Conservation (phyloP, 257 asterid genomes). For the Ophiorrhiza pumila region DNA sequence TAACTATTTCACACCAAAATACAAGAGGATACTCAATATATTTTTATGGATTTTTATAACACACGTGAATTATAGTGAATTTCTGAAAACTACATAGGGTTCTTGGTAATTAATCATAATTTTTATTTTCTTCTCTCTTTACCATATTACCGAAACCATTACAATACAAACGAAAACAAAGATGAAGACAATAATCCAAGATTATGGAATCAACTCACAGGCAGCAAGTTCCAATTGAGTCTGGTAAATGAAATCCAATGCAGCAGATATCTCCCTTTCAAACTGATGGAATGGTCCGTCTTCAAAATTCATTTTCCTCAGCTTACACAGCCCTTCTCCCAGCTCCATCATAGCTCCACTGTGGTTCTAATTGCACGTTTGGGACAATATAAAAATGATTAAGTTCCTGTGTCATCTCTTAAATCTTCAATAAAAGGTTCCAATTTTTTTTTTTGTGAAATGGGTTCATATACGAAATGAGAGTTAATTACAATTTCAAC, state of each 20-base stretch:
- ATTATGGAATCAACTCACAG: conserved; percentile 40
- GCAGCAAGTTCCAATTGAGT: conserved; percentile 85
- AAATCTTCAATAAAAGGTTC: neutral
- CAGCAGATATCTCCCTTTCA: conserved; percentile 65
- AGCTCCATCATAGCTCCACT: conserved; percentile 94
- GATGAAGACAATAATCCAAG: neutral
- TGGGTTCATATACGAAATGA: too few species aligned
- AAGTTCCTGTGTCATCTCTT: neutral
- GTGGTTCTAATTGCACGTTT: conserved; percentile 49
- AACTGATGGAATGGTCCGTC: conserved; percentile 70
- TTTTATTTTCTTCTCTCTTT: neutral
- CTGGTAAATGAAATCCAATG: conserved; percentile 65
- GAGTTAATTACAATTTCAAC: too few species aligned
- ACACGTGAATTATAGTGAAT: too few species aligned
- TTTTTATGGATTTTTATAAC: too few species aligned
- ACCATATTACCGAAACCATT: neutral
- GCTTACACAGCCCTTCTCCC: conserved; percentile 86
- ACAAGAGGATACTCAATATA: too few species aligned
- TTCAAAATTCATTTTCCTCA: conserved; percentile 70
- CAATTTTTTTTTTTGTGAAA: too few species aligned
- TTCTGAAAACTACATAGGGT: too few species aligned
- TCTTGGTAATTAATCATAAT: too few species aligned
- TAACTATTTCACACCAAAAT: too few species aligned
- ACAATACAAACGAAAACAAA: too few species aligned
- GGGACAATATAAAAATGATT: neutral